A percentile compares a stretch with the other conserved stretches of the same genome.
phyloP scores from a whole-genome alignment of 139 green algal genomes.

The Choricystis sp. region DNA sequence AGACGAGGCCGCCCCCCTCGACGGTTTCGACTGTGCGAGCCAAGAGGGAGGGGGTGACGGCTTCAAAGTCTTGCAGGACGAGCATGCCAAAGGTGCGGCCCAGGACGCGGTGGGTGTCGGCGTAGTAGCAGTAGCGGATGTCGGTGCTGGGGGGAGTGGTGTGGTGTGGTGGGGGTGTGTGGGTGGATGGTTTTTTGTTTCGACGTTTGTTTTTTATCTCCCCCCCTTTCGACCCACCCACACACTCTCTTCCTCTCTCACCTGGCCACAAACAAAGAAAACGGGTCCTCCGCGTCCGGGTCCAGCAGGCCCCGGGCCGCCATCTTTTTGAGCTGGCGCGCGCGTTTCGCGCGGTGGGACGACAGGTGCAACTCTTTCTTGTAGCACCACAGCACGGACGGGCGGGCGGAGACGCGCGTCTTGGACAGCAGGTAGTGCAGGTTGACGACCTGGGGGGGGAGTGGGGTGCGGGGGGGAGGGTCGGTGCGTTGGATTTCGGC shows the following conservation, averaged over 20 bases:
- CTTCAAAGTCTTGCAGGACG: slow-evolving; percentile 99
- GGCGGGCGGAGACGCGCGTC: slow-evolving; percentile 78
- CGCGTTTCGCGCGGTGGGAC: slow-evolving; percentile 83
- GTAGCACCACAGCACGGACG: slow-evolving; percentile 98
- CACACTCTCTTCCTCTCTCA: background rate
- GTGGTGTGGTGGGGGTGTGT: background rate
- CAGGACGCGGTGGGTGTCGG: slow-evolving; percentile 91
- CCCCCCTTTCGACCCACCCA: background rate
- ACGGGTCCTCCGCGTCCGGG: slow-evolving; percentile 94
- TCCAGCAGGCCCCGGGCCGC: slow-evolving; percentile 78
- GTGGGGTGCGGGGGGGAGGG: background rate
- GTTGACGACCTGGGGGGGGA: slow-evolving; percentile 73
- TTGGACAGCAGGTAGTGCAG: slow-evolving; percentile 98
- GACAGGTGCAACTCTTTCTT: slow-evolving; percentile 90
- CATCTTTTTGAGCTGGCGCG: slow-evolving; percentile 94
- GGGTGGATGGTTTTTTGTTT: too few species aligned
- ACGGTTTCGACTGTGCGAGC: slow-evolving; percentile 95
- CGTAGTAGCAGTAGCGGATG: slow-evolving; percentile 98
- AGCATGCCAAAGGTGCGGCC: slow-evolving; percentile 97
- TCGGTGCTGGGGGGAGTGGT: slow-evolving; percentile 53
- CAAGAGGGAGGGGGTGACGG: slow-evolving; percentile 93
- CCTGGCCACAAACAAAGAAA: slow-evolving; percentile 74
- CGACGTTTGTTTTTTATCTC: background rate
- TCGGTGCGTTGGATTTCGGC: too few species aligned
- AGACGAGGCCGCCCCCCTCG: slow-evolving; percentile 85